Evolutionary conservation across 192 early-diverging fungal species (phyloP), one percentile per base, ranked within the genome.

Genomic region (Coemansia javaensis): DNA sequence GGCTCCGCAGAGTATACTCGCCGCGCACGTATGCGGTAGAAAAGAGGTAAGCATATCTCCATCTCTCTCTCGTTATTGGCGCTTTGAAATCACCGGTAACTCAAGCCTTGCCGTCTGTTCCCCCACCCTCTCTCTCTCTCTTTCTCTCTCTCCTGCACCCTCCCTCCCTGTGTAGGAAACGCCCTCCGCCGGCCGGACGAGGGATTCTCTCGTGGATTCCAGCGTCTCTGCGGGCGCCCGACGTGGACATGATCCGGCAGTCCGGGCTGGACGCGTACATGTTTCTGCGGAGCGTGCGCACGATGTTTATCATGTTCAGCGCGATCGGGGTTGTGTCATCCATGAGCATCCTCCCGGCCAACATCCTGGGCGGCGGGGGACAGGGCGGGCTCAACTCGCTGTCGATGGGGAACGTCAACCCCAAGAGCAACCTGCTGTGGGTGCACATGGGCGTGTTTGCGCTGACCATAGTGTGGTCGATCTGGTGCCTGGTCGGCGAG

Each of bases 241-340:
- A 87, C 32, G 67, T 60, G 7, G 68, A 77, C 1, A 50, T 88
- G 16, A 77, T 85, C 28, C 32, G 50, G 12, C 74, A 67, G 8
- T 77, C 78, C 5, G 85, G 87, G 0, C 69, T 89, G 8, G 90
- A 93, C 62, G 77, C 85, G 0, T 95, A 82, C 56, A 87, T 90
- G 78, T 81, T 86, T 48, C 50, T 95, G 34, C 80, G 82, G 21
- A 87, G 85, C 42, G 77, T 88, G 32, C 78, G 83, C 16, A 69
- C 82, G 38, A 78, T 81, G 40, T 78, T 85, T 28, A 68, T 81
- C 0, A 61, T 89, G 32, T 92, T 92, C 59, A 25, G 43, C 13
- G 50, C 74, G 5, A 77, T 84, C 44, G 60, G 77, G 5, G 22
- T 88, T 0, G 35, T 89, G 5, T 77, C 79, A 3, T 46, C 79